These are phyloP conservation scores for Magnolia kwangsiensis DNA, from an alignment of 164 flowering plant genomes.

Conservation along the genomic window DNA sequence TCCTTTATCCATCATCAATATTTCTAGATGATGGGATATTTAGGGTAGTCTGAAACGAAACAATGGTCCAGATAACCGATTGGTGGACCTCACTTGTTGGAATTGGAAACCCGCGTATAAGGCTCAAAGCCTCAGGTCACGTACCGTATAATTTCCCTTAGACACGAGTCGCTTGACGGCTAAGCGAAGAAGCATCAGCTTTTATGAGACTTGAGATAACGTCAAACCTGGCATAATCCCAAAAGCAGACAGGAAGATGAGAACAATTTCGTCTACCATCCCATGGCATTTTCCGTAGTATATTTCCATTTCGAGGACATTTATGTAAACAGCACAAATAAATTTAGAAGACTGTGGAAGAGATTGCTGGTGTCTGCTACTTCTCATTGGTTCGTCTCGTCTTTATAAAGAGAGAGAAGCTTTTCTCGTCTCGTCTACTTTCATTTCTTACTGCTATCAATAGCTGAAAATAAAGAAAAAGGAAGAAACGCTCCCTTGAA, in stretches of 20 bases:
- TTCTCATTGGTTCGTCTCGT: neutral
- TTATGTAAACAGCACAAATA: neutral
- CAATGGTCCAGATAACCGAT: neutral
- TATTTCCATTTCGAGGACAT: neutral
- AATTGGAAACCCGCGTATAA: neutral
- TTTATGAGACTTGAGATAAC: neutral
- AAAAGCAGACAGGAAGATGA: neutral
- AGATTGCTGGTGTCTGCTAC: neutral
- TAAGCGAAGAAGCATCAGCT: neutral
- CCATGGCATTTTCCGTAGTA: neutral
- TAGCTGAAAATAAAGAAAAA: neutral
- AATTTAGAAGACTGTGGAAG: neutral
- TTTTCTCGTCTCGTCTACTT: neutral
- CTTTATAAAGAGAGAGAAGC: neutral
- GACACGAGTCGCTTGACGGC: neutral
- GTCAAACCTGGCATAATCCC: neutral
- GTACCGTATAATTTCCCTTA: neutral
- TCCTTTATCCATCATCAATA: neutral
- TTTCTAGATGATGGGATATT: neutral
- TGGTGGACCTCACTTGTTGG: neutral
- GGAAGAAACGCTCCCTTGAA: conserved; percentile 11
- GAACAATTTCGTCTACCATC: neutral
- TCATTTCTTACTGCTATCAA: neutral
- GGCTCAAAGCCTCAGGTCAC: neutral
- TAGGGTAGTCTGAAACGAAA: neutral